These are phyloP conservation scores for Russula sp. DNA, from an alignment of 768 basidiomycete genomes.

Conservation along the genomic window DNA sequence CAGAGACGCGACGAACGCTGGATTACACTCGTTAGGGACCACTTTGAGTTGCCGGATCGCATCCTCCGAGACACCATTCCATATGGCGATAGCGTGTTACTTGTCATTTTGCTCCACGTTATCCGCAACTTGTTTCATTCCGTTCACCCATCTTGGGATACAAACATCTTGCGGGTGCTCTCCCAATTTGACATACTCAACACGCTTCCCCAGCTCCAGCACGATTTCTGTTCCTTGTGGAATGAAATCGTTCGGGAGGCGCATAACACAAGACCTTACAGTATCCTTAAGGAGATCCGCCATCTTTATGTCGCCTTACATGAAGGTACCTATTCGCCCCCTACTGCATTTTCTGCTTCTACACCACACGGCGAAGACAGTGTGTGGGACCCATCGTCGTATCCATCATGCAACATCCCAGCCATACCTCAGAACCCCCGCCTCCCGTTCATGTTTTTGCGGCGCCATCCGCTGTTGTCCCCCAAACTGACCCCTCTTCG, in stretches of 20 bases:
- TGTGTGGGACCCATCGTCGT: background rate
- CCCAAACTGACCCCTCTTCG: background rate
- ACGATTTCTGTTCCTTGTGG: conserved; percentile 14
- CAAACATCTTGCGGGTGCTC: background rate
- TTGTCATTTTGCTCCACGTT: conserved; percentile 1
- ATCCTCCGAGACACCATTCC: background rate
- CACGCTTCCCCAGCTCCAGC: conserved; percentile 8
- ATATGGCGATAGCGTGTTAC: conserved; percentile 3
- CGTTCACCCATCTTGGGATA: background rate
- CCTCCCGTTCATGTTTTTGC: background rate
- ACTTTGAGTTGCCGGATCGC: background rate
- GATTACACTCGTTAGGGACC: background rate
- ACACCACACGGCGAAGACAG: background rate
- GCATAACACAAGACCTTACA: background rate
- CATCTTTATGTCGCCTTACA: background rate
- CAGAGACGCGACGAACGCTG: conserved; percentile 3
- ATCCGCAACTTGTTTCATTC: background rate
- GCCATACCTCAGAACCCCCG: background rate
- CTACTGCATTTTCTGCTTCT: background rate
- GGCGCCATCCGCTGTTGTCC: too few relatives aligned
- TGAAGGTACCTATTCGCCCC: background rate
- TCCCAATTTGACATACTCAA: background rate
- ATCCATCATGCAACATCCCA: conserved; percentile 4
- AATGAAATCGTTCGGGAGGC: conserved; percentile 6
- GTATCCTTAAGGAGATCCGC: background rate